Conservation (phyloP, 495 filamentous ascomycete genomes). For the Aspergillus sclerotioniger region DNA sequence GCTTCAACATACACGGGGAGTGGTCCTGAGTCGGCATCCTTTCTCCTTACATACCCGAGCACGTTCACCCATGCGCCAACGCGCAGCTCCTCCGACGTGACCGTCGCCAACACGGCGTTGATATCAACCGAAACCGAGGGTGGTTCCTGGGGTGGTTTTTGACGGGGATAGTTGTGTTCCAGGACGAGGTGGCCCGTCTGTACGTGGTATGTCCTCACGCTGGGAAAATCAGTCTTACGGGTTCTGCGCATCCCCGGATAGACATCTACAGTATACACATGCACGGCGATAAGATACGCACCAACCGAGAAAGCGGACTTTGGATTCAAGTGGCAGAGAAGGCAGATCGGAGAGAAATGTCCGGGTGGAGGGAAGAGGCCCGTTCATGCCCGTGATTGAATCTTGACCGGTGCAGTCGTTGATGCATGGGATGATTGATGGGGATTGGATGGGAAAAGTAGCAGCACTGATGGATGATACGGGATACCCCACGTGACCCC, state of each 20-base stretch:
- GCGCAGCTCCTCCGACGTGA: slow-evolving; percentile 62
- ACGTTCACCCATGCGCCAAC: slow-evolving; percentile 91
- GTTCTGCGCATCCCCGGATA: neutral
- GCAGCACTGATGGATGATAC: neutral
- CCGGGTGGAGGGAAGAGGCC: slow-evolving; percentile 61
- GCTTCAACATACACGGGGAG: slow-evolving; percentile 52
- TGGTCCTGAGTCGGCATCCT: slow-evolving; percentile 16
- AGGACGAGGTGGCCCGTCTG: slow-evolving; percentile 59
- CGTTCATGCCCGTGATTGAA: slow-evolving; percentile 18
- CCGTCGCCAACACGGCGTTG: slow-evolving; percentile 61
- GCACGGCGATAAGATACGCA: slow-evolving; percentile 39
- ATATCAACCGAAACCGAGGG: slow-evolving; percentile 63
- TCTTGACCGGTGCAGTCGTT: neutral
- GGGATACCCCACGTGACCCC: slow-evolving; percentile 34
- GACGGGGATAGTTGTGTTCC: slow-evolving; percentile 61
- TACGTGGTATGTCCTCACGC: slow-evolving; percentile 67
- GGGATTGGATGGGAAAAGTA: neutral
- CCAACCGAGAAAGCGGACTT: slow-evolving; percentile 93
- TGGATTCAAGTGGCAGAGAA: slow-evolving; percentile 55
- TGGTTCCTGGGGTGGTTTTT: slow-evolving; percentile 16
- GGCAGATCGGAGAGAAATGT: slow-evolving; percentile 66
- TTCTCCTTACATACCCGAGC: slow-evolving; percentile 68
- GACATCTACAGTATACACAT: neutral
- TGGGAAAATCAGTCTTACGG: slow-evolving; percentile 27
- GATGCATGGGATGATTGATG: neutral